Evolutionary conservation across 805 yeast genomes (phyloP).

Genomic region (Ogataea pini): DNA sequence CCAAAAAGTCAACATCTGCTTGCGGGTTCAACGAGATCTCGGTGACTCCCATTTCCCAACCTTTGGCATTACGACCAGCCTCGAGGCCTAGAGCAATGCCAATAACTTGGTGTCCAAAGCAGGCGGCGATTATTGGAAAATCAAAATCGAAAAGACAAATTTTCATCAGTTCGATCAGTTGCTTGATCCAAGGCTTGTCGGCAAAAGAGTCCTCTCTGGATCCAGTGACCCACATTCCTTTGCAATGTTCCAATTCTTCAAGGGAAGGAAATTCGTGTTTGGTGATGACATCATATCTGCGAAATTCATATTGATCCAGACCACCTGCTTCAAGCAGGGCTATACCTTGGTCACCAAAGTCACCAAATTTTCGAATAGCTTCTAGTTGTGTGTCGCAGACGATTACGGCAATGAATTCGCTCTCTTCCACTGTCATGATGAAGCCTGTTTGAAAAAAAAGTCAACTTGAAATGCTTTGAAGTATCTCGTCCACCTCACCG

Average conservation of each 20-base stretch:
- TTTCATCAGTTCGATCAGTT: constrained; percentile 40
- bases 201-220: constrained; percentile 51
- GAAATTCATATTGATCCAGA: constrained; percentile 23
- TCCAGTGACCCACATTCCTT: constrained; percentile 54
- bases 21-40: constrained; percentile 46
- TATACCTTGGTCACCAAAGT: constrained; percentile 51
- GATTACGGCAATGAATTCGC: constrained; percentile 15
- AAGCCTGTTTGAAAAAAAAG: not conserved
- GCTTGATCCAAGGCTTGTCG: constrained; percentile 43
- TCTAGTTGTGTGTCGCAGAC: constrained; percentile 20
- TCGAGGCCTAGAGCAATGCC: constrained; percentile 63
- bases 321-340: constrained; percentile 34
- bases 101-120: constrained; percentile 90
- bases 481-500: too few relatives aligned
- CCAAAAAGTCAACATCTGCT: constrained; percentile 26
- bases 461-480: not conserved
- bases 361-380: constrained; percentile 39
- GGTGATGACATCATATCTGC: constrained; percentile 41
- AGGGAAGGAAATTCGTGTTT: constrained; percentile 26
- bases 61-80: constrained; percentile 57
- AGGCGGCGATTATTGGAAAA: constrained; percentile 66
- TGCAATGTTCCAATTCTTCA: constrained; percentile 28
- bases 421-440: not conserved
- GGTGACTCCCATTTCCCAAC: constrained; percentile 75
- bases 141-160: constrained; percentile 16